phyloP scores from a whole-genome alignment of 345 rosid species.

The Microthlaspi erraticum region DNA sequence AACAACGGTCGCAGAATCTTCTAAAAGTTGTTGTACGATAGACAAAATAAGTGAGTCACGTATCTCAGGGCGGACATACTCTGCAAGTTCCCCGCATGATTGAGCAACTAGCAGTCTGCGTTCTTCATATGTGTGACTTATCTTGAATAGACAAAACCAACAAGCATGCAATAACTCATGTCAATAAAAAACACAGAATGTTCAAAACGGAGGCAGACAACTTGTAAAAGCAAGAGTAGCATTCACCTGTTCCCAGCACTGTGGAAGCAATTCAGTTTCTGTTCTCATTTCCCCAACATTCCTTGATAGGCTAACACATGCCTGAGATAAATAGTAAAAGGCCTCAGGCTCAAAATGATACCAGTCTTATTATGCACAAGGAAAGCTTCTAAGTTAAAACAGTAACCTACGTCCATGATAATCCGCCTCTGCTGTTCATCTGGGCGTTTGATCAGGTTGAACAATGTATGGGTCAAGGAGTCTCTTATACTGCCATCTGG shows the following conservation, averaged over 20 bases:
- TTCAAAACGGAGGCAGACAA: conserved; percentile 26
- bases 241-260: conserved; percentile 99
- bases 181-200: conserved; percentile 3
- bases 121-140: conserved; percentile 95
- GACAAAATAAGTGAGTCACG: conserved; percentile 97
- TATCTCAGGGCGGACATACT: conserved; percentile 89
- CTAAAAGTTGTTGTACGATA: conserved; percentile 86
- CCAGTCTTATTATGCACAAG: conserved; percentile 18
- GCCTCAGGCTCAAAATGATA: conserved; percentile 29
- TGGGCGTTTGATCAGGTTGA: conserved; percentile 95
- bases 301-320: conserved; percentile 89
- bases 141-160: conserved; percentile 56
- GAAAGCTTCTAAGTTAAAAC: conserved; percentile 33
- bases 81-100: conserved; percentile 98
- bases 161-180: conserved; percentile 36
- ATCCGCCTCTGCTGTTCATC: conserved; percentile 96
- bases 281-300: conserved; percentile 99
- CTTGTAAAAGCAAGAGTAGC: conserved; percentile 33
- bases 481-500: conserved; percentile 79
- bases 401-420: conserved; percentile 87
- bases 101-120: conserved; percentile 98
- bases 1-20: conserved; percentile 93
- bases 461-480: conserved; percentile 91
- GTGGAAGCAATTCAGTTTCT: conserved; percentile 95
- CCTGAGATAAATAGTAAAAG: conserved; percentile 59